phyloP scores from a whole-genome alignment of 352 stramenopile species.

The Globisporangium parvum region DNA sequence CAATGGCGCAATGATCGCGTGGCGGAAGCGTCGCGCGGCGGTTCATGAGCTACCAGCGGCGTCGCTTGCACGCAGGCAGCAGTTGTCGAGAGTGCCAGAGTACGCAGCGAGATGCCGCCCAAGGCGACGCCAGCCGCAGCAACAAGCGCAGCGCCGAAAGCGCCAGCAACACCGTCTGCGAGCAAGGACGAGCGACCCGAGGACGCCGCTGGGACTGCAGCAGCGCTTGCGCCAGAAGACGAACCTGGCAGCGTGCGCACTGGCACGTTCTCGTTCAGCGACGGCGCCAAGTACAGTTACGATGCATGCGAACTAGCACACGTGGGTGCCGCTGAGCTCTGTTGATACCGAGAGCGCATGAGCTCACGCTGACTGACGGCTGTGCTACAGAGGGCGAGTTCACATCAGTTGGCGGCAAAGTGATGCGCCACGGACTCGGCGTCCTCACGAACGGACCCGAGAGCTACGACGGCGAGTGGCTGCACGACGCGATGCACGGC shows the following conservation, averaged over 20 bases:
- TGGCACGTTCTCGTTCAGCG: conserved; percentile 61
- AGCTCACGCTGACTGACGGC: no score
- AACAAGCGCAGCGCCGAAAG: conserved; percentile 3
- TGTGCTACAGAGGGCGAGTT: conserved; percentile 42
- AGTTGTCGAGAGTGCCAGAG: no score
- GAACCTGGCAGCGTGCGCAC: conserved; percentile 25
- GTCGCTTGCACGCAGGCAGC: no score
- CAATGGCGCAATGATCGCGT: neutral
- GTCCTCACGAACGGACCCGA: conserved; percentile 47
- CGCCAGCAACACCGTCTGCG: conserved; percentile 10
- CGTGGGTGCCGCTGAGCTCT: neutral
- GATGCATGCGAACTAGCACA: no score
- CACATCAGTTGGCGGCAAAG: conserved; percentile 20
- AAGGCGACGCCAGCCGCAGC: conserved; percentile 14
- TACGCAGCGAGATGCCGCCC: neutral
- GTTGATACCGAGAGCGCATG: neutral
- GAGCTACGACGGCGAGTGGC: conserved; percentile 58
- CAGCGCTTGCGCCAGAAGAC: conserved; percentile 18
- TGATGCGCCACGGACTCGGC: conserved; percentile 50
- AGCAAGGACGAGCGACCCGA: conserved; percentile 16
- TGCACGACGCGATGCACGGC: conserved; percentile 65
- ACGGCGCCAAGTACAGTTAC: conserved; percentile 57
- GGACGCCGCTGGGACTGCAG: conserved; percentile 12
- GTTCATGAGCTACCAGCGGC: no score
- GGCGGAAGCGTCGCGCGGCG: conserved; percentile 7